A percentile compares a stretch with the other conserved stretches of the same genome.
These are phyloP conservation scores for Hevea brasiliensis DNA, from an alignment of 345 rosid species.

Conservation along the genomic window DNA sequence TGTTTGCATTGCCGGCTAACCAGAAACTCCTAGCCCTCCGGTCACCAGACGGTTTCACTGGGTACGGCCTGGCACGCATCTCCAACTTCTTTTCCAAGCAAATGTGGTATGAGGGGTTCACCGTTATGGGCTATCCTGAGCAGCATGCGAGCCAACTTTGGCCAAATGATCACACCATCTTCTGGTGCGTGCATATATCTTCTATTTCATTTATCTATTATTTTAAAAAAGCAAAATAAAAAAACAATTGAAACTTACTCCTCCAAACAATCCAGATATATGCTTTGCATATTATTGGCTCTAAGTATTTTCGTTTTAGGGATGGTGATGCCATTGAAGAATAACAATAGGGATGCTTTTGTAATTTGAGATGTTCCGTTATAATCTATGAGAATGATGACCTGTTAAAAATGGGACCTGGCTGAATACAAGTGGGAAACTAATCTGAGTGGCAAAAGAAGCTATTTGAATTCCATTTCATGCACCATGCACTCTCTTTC, in stretches of 20 bases:
- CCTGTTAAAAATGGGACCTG: background rate
- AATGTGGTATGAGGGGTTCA: conserved; percentile 36
- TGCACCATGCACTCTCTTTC: background rate
- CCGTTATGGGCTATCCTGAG: conserved; percentile 24
- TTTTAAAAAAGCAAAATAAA: too few relatives aligned
- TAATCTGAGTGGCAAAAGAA: background rate
- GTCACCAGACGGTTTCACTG: conserved; percentile 16
- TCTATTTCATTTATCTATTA: too few relatives aligned
- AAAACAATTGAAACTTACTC: too few relatives aligned
- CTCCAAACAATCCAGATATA: too few relatives aligned
- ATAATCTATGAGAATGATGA: background rate
- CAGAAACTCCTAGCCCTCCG: conserved; percentile 21
- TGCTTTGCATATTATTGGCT: too few relatives aligned
- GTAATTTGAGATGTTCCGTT: conserved; percentile 3
- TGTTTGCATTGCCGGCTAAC: conserved; percentile 19
- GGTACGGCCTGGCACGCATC: conserved; percentile 23
- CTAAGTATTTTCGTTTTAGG: background rate
- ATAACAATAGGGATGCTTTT: background rate
- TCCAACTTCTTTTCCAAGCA: conserved; percentile 15
- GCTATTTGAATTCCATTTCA: background rate
- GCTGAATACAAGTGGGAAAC: background rate
- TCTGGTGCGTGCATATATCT: conserved; percentile 10
- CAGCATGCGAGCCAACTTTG: conserved; percentile 24
- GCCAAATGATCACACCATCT: conserved; percentile 10
- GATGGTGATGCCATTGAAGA: background rate